phyloP scores from a whole-genome alignment of 2,329 filamentous ascomycete genomes.

The Arthrobotrys sinensis region DNA sequence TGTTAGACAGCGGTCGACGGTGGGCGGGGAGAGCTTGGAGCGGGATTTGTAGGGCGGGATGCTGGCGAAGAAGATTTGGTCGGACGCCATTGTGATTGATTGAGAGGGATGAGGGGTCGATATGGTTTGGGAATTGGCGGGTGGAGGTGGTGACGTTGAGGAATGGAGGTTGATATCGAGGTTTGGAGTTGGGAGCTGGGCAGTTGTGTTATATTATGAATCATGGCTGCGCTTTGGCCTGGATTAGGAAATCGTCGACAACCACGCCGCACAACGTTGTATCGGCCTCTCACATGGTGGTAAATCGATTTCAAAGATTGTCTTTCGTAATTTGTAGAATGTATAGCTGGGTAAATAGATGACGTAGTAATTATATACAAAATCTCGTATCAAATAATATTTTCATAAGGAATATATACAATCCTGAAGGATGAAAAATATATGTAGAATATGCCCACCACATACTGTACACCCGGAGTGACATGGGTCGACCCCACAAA shows the following conservation, averaged over 20 bases:
- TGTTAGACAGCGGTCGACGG: constrained; percentile 35
- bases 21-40: constrained; percentile 32
- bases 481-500: background rate
- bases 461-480: no score
- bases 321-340: constrained; percentile 23
- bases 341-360: constrained; percentile 11
- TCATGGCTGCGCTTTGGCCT: constrained; percentile 25
- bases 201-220: constrained; percentile 22
- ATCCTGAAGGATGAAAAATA: constrained; percentile 13
- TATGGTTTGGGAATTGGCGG: background rate
- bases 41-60: constrained; percentile 47
- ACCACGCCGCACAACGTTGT: constrained; percentile 10
- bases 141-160: constrained; percentile 3
- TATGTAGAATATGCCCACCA: background rate
- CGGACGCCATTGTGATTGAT: constrained; percentile 26
- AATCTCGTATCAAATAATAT: background rate
- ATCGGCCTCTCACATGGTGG: background rate
- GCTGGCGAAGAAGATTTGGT: constrained; percentile 44
- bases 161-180: constrained; percentile 13
- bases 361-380: constrained; percentile 6
- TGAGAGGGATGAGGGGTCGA: background rate
- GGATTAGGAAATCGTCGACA: constrained; percentile 5
- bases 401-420: constrained; percentile 26
- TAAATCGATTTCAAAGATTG: background rate
- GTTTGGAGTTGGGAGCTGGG: constrained; percentile 19